Conservation (phyloP, 2,329 filamentous ascomycete species). For the Colletotrichum phormii region DNA sequence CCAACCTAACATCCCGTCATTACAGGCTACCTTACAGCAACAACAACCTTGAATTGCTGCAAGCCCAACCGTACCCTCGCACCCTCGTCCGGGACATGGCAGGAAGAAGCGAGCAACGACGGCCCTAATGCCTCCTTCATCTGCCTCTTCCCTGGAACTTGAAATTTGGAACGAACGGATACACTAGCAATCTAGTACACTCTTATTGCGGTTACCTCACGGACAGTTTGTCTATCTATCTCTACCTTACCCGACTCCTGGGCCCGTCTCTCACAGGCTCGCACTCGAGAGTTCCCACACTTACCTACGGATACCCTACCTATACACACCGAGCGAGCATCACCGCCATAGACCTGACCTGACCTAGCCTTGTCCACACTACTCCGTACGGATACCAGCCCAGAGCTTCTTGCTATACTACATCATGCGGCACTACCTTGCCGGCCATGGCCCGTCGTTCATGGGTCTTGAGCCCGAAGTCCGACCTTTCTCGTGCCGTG, state of each 20-base stretch:
- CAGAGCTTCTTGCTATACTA: background rate
- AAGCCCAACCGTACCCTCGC: background rate
- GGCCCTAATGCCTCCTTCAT: background rate
- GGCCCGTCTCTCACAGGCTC: background rate
- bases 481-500: background rate
- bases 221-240: background rate
- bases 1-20: too few relatives aligned
- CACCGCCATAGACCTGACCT: background rate
- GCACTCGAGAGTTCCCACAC: background rate
- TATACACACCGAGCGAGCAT: background rate
- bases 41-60: background rate
- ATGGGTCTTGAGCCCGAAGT: slow-evolving; percentile 8
- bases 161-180: background rate
- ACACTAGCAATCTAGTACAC: background rate
- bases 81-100: background rate
- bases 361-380: background rate
- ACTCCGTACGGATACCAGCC: background rate
- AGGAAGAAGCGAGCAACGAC: background rate
- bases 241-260: background rate
- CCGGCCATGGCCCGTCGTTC: background rate
- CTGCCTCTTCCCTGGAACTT: background rate
- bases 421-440: background rate
- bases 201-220: background rate
- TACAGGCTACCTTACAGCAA: too few relatives aligned
- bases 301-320: background rate